Base-by-base conservation (phyloP, 495 filamentous ascomycete genomes). In the Schizothecium vesticola region DNA sequence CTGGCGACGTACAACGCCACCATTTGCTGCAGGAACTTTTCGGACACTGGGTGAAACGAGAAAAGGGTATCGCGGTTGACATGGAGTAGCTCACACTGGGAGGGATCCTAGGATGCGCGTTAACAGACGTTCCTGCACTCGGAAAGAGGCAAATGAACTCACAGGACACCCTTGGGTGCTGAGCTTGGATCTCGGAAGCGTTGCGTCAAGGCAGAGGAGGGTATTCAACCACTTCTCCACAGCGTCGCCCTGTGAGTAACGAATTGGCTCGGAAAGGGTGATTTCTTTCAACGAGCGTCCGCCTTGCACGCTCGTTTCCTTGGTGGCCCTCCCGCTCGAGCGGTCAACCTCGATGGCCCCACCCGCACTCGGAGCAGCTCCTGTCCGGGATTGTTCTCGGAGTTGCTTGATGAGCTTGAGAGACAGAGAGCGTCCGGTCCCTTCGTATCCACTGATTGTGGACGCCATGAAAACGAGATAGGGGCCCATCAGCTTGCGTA, bases 401-500 rank as follows among this genome's bases (percentile, higher is more conserved):
- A 99, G 87, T 78, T 99, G 96, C 73, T 97, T 94, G 69, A 99
- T 98, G 68, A 99, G 84, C 79, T 99, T 99, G 56, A 99, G 79
- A 3, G 96, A 98, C 2, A 99, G 84, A 1, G 94, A 97, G 55
- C 96, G 86, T 31, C 96, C 96, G 3, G 96, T 99, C 70, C 96
- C 96, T 80, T 99, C 96, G 75, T 99, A 99, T 64, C 96, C 96
- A 74, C 97, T 98, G 80, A 99, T 97, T 16, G 96, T 99, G 1
- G 95, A 98, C 4, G 96, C 93, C 96, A 99, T 99, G 81, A 99
- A 99, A 3, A 98, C 93, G 24, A 98, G 83, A 78, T 98, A 99
- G n/a, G 94, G 95, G 0, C 96, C 95, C 87, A 99, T 92, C 31
- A 99, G 84, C 76, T 97, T 97, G 69, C 89, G 86, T 13, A 98